Evolutionary conservation across 345 rosid genomes (phyloP).

Genomic region (Clausena lansium): DNA sequence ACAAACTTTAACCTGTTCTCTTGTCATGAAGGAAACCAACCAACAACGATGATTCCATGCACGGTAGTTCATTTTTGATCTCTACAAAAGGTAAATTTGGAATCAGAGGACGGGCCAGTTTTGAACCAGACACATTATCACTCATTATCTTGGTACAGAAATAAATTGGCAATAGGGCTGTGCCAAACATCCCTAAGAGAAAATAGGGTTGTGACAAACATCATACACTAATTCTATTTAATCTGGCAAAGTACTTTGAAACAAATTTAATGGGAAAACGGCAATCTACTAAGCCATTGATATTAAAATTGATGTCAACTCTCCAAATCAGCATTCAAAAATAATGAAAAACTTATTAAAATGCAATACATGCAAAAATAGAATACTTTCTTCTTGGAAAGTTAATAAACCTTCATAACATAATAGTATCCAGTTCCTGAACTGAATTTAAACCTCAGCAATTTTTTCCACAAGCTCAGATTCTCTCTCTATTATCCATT

Average conservation of each 20-base stretch:
- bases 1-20: constrained; percentile 55
- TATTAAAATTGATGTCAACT: neutral
- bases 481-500: constrained; percentile 62
- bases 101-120: constrained; percentile 8
- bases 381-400: constrained; percentile 20
- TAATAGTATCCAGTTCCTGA: constrained; percentile 45
- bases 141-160: neutral
- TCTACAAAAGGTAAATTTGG: constrained; percentile 40
- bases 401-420: constrained; percentile 47
- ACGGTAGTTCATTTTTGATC: constrained; percentile 93
- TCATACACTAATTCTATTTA: neutral
- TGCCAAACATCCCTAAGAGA: neutral
- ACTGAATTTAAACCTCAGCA: constrained; percentile 77
- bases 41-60: constrained; percentile 99
- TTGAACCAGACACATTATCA: neutral
- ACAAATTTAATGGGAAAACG: neutral
- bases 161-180: neutral
- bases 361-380: constrained; percentile 8
- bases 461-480: constrained; percentile 81
- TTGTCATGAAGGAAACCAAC: constrained; percentile 76
- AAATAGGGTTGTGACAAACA: neutral
- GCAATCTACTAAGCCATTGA: neutral
- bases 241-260: neutral
- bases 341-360: constrained; percentile 4
- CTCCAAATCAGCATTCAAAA: neutral